Conservation (phyloP, 139 green algal species). For the Chlamydomonas incerta region DNA sequence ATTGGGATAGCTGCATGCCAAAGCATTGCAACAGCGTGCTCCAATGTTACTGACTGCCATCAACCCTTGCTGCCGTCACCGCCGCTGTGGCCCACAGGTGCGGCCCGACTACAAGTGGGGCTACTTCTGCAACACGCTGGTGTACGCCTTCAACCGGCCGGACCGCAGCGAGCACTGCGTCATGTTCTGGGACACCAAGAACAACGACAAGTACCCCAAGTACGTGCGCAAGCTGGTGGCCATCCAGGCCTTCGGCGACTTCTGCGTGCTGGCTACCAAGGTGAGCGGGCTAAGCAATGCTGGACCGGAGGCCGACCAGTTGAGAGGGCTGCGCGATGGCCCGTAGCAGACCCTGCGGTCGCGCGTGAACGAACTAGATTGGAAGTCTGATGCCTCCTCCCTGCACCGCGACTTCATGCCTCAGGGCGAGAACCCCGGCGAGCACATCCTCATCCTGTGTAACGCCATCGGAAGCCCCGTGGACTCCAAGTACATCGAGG, state of each 20-base stretch:
- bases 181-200: conserved; percentile 85
- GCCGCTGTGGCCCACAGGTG: conserved; percentile 5
- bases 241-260: conserved; percentile 68
- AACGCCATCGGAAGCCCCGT: conserved; percentile 87
- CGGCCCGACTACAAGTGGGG: conserved; percentile 68
- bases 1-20: no score
- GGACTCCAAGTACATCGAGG: conserved; percentile 80
- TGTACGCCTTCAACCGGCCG: conserved; percentile 79
- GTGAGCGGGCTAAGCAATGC: no score
- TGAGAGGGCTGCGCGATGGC: no score
- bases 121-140: conserved; percentile 83
- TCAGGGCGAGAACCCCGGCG: conserved; percentile 70
- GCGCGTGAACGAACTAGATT: background rate
- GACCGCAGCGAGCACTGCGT: conserved; percentile 79
- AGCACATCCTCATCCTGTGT: conserved; percentile 86
- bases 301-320: no score
- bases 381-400: background rate
- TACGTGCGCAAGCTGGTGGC: conserved; percentile 79
- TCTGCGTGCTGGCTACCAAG: conserved; percentile 73
- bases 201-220: conserved; percentile 56
- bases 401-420: no score
- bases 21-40: no score
- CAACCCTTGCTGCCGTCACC: no score
- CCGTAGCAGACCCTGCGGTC: no score
- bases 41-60: no score